phyloP scores from a whole-genome alignment of 164 flowering plant species.

The Berberis vulgaris region DNA sequence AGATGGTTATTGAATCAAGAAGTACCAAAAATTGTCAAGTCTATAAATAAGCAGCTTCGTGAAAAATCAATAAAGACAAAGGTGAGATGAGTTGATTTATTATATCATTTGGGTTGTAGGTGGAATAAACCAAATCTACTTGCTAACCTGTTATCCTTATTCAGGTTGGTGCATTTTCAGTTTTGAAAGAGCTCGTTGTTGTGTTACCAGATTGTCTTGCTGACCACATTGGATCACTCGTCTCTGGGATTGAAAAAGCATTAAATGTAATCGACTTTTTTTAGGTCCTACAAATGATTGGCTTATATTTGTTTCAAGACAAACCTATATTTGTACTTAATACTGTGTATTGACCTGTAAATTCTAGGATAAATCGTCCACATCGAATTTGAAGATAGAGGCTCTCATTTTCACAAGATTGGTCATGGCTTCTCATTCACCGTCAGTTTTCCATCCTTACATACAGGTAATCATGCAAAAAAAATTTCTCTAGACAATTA shows the following conservation, averaged over 20 bases:
- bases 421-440: constrained; percentile 92
- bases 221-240: constrained; percentile 87
- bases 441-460: constrained; percentile 85
- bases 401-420: constrained; percentile 89
- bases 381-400: constrained; percentile 93
- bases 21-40: constrained; percentile 89
- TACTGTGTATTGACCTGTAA: constrained; percentile 4
- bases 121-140: neutral
- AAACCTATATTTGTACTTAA: neutral
- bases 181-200: constrained; percentile 87
- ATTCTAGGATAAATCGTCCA: constrained; percentile 77
- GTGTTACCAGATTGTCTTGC: constrained; percentile 95
- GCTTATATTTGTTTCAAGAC: no score
- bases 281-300: neutral
- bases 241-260: constrained; percentile 93
- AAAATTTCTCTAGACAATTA: no score
- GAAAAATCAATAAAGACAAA: constrained; percentile 96
- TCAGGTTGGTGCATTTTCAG: constrained; percentile 98
- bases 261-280: constrained; percentile 47
- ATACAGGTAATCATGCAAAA: constrained; percentile 46
- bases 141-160: constrained; percentile 8
- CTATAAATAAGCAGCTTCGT: constrained; percentile 81
- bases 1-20: constrained; percentile 91
- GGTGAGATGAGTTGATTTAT: constrained; percentile 26
- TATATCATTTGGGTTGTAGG: neutral